A percentile compares a stretch with the other conserved stretches of the same genome.
Conservation (phyloP, 495 filamentous ascomycete genomes). For the Xylaria scruposa region DNA sequence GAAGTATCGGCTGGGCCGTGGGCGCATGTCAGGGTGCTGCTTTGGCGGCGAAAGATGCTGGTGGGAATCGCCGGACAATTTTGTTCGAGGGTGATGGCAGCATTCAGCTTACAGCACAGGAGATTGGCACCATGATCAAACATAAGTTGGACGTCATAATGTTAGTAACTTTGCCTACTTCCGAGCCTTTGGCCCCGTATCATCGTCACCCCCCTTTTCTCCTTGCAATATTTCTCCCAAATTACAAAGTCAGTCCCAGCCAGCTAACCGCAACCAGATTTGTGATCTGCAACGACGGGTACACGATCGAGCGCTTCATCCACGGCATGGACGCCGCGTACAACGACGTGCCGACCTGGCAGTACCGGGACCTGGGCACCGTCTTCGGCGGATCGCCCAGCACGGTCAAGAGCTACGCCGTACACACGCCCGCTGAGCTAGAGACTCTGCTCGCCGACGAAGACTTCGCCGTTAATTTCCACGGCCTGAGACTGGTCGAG, state of each 20-base stretch:
- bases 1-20: slow-evolving; percentile 83
- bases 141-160: slow-evolving; percentile 81
- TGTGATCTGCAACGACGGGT: slow-evolving; percentile 78
- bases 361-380: slow-evolving; percentile 68
- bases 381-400: slow-evolving; percentile 69
- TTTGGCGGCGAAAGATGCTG: slow-evolving; percentile 68
- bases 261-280: slow-evolving; percentile 54
- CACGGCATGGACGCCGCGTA: slow-evolving; percentile 78
- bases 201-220: slow-evolving; percentile 19
- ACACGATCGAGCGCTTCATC: slow-evolving; percentile 77
- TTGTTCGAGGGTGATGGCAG: slow-evolving; percentile 90
- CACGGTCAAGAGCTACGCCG: slow-evolving; percentile 67
- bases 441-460: slow-evolving; percentile 69
- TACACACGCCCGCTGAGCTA: slow-evolving; percentile 75
- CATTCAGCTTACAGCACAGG: slow-evolving; percentile 84
- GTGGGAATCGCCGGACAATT: slow-evolving; percentile 64
- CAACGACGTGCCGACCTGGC: slow-evolving; percentile 82
- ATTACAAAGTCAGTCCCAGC: no score
- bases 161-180: slow-evolving; percentile 49
- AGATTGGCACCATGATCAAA: slow-evolving; percentile 84
- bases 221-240: no score
- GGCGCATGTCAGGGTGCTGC: slow-evolving; percentile 80
- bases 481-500: slow-evolving; percentile 74
- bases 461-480: slow-evolving; percentile 61
- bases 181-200: slow-evolving; percentile 12